Conservation (phyloP, 768 basidiomycete species). For the Boletus rubescentipes region DNA sequence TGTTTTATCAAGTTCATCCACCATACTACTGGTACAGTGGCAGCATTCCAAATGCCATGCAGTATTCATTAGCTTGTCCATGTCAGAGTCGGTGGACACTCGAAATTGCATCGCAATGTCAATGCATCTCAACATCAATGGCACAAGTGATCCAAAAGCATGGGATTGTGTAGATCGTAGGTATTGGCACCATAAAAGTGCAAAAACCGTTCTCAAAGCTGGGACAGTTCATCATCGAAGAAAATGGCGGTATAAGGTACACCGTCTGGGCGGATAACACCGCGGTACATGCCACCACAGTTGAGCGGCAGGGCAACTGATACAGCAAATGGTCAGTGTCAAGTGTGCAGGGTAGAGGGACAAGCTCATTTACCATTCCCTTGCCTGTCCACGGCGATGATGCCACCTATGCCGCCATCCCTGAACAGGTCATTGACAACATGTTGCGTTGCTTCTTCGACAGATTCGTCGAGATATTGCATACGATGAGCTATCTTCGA, state of each 20-base stretch:
- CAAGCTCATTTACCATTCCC: constrained; percentile 56
- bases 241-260: constrained; percentile 76
- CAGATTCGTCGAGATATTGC: constrained; percentile 54
- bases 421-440: constrained; percentile 58
- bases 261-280: constrained; percentile 68
- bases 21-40: no score
- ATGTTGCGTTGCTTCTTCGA: constrained; percentile 51
- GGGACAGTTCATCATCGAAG: constrained; percentile 54
- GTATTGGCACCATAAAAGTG: not conserved
- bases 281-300: constrained; percentile 81
- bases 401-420: constrained; percentile 68
- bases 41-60: no score
- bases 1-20: no score
- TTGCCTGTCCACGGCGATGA: constrained; percentile 67
- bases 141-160: not conserved
- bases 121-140: not conserved
- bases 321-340: not conserved
- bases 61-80: not conserved
- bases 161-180: not conserved
- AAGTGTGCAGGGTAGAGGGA: constrained; percentile 7
- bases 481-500: constrained; percentile 67
- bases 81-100: not conserved
- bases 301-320: constrained; percentile 74
- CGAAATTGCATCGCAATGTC: not conserved
- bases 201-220: constrained; percentile 4